phyloP scores from a whole-genome alignment of 2,329 filamentous ascomycete genomes.

The Aspergillus novoparasiticus region DNA sequence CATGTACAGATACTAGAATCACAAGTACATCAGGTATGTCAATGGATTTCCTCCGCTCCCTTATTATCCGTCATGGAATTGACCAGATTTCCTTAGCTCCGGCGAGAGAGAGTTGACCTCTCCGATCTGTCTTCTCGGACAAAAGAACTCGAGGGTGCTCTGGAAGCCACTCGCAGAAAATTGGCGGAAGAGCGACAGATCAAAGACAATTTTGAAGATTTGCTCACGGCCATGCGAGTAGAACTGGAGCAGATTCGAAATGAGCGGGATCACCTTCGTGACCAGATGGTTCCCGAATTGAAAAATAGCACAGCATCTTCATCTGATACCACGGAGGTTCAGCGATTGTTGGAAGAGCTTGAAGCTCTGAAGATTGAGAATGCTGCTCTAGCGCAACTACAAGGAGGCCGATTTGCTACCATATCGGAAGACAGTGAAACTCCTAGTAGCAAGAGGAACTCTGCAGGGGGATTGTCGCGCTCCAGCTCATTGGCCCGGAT shows the following conservation, averaged over 20 bases:
- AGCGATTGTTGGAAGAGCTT: conserved; percentile 85
- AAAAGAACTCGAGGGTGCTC: conserved; percentile 74
- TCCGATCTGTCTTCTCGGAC: conserved; percentile 58
- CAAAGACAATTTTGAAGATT: conserved; percentile 92
- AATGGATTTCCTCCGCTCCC: neutral
- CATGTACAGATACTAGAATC: conserved; percentile 83
- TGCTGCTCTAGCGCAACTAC: conserved; percentile 50
- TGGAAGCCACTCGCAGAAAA: conserved; percentile 81
- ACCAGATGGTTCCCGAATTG: conserved; percentile 82
- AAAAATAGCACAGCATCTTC: conserved; percentile 57
- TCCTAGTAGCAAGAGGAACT: conserved; percentile 43
- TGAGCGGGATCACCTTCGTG: conserved; percentile 80
- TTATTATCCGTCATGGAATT: neutral
- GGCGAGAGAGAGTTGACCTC: conserved; percentile 57
- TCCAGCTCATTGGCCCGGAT: conserved; percentile 69
- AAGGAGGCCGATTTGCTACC: conserved; percentile 56
- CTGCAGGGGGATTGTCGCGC: conserved; percentile 58
- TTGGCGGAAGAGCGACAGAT: conserved; percentile 81
- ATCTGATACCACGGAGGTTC: conserved; percentile 51
- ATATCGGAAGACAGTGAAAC: conserved; percentile 62
- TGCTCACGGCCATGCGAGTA: conserved; percentile 78
- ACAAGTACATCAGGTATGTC: conserved; percentile 66
- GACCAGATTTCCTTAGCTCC: conserved; percentile 35
- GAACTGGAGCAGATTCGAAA: conserved; percentile 82
- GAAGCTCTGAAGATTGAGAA: conserved; percentile 62